Conservation (phyloP, 805 yeast genomes). For the Candida bentonensis region DNA sequence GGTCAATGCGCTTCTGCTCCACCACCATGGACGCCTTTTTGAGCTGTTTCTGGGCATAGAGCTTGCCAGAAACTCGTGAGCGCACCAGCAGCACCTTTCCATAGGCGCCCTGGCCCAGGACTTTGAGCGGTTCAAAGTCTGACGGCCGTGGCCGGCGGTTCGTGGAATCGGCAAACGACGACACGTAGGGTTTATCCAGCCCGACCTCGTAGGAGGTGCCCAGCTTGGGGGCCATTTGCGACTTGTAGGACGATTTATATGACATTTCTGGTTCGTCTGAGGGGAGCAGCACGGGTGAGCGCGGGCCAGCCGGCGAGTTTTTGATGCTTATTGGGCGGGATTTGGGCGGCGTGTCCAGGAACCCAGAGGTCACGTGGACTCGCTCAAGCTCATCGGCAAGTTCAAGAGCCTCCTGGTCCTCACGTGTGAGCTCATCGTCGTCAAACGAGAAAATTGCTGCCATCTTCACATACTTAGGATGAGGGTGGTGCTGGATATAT, state of each 20-base stretch:
- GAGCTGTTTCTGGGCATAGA: constrained; percentile 79
- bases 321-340: neutral
- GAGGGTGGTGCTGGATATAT: no score
- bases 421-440: constrained; percentile 8
- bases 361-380: neutral
- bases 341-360: neutral
- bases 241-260: constrained; percentile 1
- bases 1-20: constrained; percentile 40
- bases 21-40: constrained; percentile 70
- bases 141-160: constrained; percentile 16
- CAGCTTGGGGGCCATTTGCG: constrained; percentile 16
- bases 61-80: constrained; percentile 42
- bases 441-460: constrained; percentile 17
- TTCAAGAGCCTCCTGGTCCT: neutral
- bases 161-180: constrained; percentile 14
- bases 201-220: constrained; percentile 39
- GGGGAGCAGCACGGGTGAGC: constrained; percentile 1
- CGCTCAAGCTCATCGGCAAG: constrained; percentile 2
- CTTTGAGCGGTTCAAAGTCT: constrained; percentile 65
- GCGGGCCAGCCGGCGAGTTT: constrained; percentile 1
- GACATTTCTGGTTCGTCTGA: no score
- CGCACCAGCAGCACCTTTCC: constrained; percentile 75
- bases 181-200: constrained; percentile 27
- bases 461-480: constrained; percentile 9
- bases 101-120: constrained; percentile 76